Evolutionary conservation across 2,329 filamentous ascomycete genomes (phyloP), one percentile per base, ranked within the genome.

Genomic region (Raffaelea deltoideospora): DNA sequence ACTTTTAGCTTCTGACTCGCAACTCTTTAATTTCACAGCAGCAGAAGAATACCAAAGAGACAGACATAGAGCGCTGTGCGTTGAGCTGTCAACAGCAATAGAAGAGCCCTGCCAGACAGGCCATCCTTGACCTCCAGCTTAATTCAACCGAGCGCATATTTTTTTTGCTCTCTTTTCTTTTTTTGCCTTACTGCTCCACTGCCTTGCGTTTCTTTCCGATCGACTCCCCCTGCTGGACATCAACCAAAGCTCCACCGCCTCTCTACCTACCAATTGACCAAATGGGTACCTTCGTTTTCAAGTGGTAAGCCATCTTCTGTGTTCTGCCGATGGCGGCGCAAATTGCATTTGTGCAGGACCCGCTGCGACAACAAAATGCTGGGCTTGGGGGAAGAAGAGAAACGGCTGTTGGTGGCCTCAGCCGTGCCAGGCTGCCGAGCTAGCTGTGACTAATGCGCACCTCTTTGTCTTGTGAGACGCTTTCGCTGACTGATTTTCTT

Each of bases 251-350:
- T 9, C 31, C 31, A 13, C 28, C n/a, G 14, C 18, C 19, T 14
- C 30, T 31, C 26, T 35, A 41, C 20, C 27, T n/a, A n/a, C n/a
- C n/a, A n/a, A n/a, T n/a, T n/a, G n/a, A n/a, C n/a, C n/a, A n/a
- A n/a, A 78, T 79, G 73, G 75, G 72, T 50, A 77, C 63, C 60
- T 79, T 73, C 53, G 73, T 73, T 35, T 81, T 81, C 63, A 76
- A 69, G 56, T 81, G 76, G 76, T 81, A 60, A 60, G 74, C 65
- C 10, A 14, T 21, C n/a, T 40, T 8, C 8, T 18, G 34, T 35
- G 5, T 14, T 3, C 4, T 22, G 4, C 31, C 22, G 18, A n/a
- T n/a, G n/a, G n/a, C n/a, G n/a, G n/a, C n/a, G 4, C 18, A 32
- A 22, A 4, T 7, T 21, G 31, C 19, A 18, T 24, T 5, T 26